Evolutionary conservation across 441 rosid species (phyloP).

Genomic region (Syzygium syzygioides): DNA sequence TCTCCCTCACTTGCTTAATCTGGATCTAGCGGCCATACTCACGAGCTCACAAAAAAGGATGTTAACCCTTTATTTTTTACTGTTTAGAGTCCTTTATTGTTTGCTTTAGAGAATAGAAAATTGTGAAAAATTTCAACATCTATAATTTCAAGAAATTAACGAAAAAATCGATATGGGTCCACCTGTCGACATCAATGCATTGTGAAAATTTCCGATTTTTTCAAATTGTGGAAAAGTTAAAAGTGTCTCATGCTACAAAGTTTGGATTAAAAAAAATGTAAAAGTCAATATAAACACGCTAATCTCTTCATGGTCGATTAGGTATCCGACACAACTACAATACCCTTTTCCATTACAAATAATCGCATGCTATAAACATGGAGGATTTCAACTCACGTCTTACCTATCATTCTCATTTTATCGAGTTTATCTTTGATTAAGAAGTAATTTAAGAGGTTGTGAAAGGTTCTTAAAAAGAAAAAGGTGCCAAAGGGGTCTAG

Average conservation of each 20-base stretch:
- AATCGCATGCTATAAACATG: background rate
- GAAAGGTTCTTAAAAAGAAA: background rate
- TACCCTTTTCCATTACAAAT: background rate
- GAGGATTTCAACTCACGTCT: background rate
- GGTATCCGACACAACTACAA: background rate
- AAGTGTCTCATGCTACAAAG: background rate
- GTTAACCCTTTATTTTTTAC: background rate
- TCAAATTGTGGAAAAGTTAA: background rate
- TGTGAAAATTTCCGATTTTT: background rate
- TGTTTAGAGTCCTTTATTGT: background rate
- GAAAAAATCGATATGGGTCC: background rate
- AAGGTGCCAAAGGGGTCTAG: background rate
- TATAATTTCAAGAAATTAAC: background rate
- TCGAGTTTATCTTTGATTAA: background rate
- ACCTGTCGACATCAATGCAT: background rate
- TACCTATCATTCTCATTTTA: background rate
- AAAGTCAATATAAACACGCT: no score
- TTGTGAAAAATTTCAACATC: no score
- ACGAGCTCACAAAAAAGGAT: no score
- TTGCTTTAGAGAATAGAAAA: background rate
- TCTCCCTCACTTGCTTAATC: background rate
- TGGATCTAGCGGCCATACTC: background rate
- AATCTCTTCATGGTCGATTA: rapidly evolving
- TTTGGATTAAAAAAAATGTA: no score
- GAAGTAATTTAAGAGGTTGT: background rate